A percentile compares a stretch with the other conserved stretches of the same genome.
These are phyloP conservation scores for Populus hybrid DNA, from an alignment of 441 rosid genomes.

Conservation along the genomic window DNA sequence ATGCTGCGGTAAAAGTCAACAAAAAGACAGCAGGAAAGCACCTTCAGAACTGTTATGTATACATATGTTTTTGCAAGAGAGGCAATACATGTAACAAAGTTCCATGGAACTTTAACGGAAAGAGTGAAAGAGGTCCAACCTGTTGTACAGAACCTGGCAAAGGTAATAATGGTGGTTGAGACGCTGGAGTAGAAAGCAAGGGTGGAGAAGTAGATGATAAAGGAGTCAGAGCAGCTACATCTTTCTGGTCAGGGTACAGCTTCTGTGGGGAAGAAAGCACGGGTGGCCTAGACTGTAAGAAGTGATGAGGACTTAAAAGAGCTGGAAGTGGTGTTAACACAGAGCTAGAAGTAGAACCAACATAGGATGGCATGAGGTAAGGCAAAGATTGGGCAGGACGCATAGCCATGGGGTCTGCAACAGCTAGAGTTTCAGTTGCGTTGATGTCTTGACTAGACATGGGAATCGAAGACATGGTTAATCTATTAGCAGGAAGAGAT, in stretches of 20 bases:
- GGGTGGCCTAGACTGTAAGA: slow-evolving; percentile 25
- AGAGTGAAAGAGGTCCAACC: slow-evolving; percentile 23
- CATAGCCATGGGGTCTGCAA: slow-evolving; percentile 17
- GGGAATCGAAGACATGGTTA: slow-evolving; percentile 18
- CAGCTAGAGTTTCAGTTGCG: slow-evolving; percentile 23
- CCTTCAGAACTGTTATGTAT: not conserved
- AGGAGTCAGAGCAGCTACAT: slow-evolving; percentile 21
- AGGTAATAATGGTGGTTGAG: slow-evolving; percentile 46
- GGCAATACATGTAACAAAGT: not conserved
- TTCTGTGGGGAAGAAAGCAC: slow-evolving; percentile 23
- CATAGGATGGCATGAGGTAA: slow-evolving; percentile 17
- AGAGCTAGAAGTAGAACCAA: slow-evolving; percentile 29
- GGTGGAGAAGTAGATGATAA: slow-evolving; percentile 22
- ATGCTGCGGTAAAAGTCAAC: slow-evolving; percentile 24
- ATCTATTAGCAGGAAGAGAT: not conserved
- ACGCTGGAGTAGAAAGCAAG: slow-evolving; percentile 18
- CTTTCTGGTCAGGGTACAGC: slow-evolving; percentile 29
- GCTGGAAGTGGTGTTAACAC: slow-evolving; percentile 22
- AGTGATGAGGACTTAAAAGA: slow-evolving; percentile 28
- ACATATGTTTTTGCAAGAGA: not conserved
- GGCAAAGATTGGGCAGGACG: slow-evolving; percentile 26
- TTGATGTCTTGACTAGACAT: slow-evolving; percentile 26
- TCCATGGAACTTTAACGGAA: not conserved
- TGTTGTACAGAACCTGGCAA: slow-evolving; percentile 37
- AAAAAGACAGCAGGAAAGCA: slow-evolving; percentile 12